Conservation (phyloP, 177 flowering plant genomes). For the Telopea speciosissima region DNA sequence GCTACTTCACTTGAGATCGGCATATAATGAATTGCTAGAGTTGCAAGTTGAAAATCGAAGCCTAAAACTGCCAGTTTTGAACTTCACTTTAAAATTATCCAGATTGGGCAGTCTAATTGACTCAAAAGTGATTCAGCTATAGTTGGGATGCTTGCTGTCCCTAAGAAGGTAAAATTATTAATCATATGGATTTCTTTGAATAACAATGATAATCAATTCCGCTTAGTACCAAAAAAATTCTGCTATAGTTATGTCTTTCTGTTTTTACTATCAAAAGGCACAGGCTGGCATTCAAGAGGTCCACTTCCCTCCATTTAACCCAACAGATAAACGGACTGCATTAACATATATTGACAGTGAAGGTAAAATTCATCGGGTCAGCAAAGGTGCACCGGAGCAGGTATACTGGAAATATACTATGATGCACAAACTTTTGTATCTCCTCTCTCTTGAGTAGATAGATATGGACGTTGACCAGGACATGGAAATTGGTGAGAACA, state of each 20-base stretch:
- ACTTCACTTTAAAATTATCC: slow-evolving; percentile 47
- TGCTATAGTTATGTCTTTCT: too few species aligned
- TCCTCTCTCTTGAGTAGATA: too few species aligned
- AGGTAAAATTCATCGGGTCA: slow-evolving; percentile 40
- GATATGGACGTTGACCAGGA: too few species aligned
- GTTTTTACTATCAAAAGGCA: slow-evolving; percentile 28
- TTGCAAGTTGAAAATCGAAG: slow-evolving; percentile 46
- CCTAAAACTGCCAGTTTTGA: slow-evolving; percentile 35
- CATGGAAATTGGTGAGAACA: too few species aligned
- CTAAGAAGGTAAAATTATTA: slow-evolving; percentile 37
- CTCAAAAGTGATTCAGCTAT: slow-evolving; percentile 68
- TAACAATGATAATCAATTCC: not conserved
- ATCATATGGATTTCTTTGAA: not conserved
- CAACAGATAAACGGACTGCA: slow-evolving; percentile 61
- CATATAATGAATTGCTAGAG: slow-evolving; percentile 50
- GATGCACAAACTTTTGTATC: too few species aligned
- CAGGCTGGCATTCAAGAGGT: slow-evolving; percentile 56
- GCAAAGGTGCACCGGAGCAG: slow-evolving; percentile 55
- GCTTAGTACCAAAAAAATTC: too few species aligned
- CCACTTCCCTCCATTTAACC: slow-evolving; percentile 62
- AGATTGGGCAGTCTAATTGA: slow-evolving; percentile 63
- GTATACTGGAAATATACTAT: too few species aligned
- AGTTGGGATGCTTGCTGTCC: slow-evolving; percentile 53
- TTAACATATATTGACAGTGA: slow-evolving; percentile 40
- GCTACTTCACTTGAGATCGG: slow-evolving; percentile 39